Percentiles rank a stretch among this genome's conserved stretches.
Evolutionary conservation across 306 rosid species (phyloP).

Genomic region (Sesbania bispinosa): DNA sequence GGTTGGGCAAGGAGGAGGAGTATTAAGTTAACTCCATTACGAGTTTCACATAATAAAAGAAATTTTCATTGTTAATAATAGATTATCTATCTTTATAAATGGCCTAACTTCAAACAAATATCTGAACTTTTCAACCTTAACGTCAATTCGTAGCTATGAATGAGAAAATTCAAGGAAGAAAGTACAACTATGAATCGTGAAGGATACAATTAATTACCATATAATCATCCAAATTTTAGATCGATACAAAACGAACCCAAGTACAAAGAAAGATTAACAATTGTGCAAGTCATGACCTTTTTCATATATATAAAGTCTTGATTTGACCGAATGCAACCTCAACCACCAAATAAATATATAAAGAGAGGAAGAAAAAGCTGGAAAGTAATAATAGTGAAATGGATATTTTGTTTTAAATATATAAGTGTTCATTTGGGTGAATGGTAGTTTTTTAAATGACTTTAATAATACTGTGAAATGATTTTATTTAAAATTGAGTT

Average conservation of each 20-base stretch:
- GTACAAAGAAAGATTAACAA: conserved; percentile 16
- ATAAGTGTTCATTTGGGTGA: no score
- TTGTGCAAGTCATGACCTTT: neutral
- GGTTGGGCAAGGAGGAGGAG: neutral
- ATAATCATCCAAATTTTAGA: neutral
- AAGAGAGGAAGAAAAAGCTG: neutral
- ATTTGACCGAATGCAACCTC: neutral
- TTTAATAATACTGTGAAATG: no score
- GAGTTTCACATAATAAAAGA: conserved; percentile 6
- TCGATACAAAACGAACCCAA: neutral
- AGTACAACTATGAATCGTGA: neutral
- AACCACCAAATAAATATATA: neutral
- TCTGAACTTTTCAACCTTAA: neutral
- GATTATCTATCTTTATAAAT: conserved; percentile 16
- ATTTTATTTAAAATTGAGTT: no score
- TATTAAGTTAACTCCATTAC: conserved; percentile 21
- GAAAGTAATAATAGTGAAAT: no score
- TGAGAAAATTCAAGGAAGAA: neutral
- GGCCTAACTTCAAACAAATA: conserved; percentile 22
- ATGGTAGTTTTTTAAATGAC: no score
- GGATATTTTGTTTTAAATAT: no score
- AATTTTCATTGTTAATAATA: neutral
- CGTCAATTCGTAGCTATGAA: neutral
- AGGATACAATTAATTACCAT: no score
- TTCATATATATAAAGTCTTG: neutral